Conservation (phyloP, 192 early-diverging fungal genomes). For the Coemansia sp. region DNA sequence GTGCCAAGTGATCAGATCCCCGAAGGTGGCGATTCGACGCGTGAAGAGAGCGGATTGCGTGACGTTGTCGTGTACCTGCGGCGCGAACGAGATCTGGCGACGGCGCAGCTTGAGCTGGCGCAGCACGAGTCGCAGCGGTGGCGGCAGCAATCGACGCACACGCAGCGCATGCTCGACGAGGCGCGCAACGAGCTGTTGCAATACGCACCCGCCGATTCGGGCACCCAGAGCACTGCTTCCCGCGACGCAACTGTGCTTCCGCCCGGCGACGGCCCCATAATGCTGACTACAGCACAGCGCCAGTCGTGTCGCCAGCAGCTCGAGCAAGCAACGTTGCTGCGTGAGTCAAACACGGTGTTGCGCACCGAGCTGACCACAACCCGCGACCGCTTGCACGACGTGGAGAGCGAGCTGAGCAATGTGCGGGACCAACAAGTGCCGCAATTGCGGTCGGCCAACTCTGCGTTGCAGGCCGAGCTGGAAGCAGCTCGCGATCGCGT, state of each 20-base stretch:
- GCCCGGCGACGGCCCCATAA: slow-evolving; percentile 34
- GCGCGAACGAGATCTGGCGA: slow-evolving; percentile 71
- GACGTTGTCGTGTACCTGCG: slow-evolving; percentile 70
- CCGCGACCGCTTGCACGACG: slow-evolving; percentile 15
- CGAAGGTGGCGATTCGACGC: neutral
- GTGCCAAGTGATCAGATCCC: neutral
- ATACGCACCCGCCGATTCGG: slow-evolving; percentile 34
- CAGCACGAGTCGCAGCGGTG: slow-evolving; percentile 67
- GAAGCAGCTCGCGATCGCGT: slow-evolving; percentile 58
- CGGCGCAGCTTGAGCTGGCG: slow-evolving; percentile 65
- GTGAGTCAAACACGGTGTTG: slow-evolving; percentile 76
- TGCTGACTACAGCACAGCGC: slow-evolving; percentile 58
- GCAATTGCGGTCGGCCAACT: slow-evolving; percentile 49
- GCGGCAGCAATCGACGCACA: slow-evolving; percentile 61
- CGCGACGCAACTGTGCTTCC: neutral
- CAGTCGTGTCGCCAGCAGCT: slow-evolving; percentile 66
- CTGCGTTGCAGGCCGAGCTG: slow-evolving; percentile 59
- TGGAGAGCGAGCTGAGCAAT: slow-evolving; percentile 55
- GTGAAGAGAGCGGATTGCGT: slow-evolving; percentile 43
- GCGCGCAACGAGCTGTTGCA: slow-evolving; percentile 56
- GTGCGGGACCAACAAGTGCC: slow-evolving; percentile 58
- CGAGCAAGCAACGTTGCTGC: slow-evolving; percentile 65
- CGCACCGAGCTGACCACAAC: slow-evolving; percentile 57
- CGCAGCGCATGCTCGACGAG: slow-evolving; percentile 70
- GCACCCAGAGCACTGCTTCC: slow-evolving; percentile 5